phyloP scores from a whole-genome alignment of 148 eudicot genomes.

The Agrostemma githago region DNA sequence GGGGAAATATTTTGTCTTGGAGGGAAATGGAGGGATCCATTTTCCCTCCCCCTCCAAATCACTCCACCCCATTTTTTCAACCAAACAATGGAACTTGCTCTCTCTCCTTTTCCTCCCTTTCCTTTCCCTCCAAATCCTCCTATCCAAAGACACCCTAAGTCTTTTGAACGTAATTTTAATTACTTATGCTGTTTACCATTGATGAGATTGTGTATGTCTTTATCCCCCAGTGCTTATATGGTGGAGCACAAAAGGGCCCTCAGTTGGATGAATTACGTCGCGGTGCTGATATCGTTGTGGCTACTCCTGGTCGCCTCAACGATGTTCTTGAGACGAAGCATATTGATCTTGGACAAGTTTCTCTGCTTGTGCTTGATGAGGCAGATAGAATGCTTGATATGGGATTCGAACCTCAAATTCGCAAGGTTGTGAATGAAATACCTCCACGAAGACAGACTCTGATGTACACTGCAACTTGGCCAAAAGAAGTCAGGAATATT shows the following conservation, averaged over 20 bases:
- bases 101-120: no score
- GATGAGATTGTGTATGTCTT: neutral
- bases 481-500: slow-evolving; percentile 87
- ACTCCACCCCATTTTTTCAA: no score
- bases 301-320: slow-evolving; percentile 99
- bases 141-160: no score
- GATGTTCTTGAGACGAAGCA: slow-evolving; percentile 88
- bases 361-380: slow-evolving; percentile 91
- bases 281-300: slow-evolving; percentile 93
- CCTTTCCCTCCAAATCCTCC: no score
- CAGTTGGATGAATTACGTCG: slow-evolving; percentile 82
- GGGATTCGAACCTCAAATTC: slow-evolving; percentile 99
- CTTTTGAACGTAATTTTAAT: neutral
- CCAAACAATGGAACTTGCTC: no score
- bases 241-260: slow-evolving; percentile 87
- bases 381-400: slow-evolving; percentile 99
- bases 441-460: slow-evolving; percentile 94
- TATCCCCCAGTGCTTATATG: slow-evolving; percentile 75
- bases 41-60: no score
- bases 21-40: no score
- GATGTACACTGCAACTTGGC: slow-evolving; percentile 99
- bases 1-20: no score
- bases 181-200: neutral
- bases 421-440: slow-evolving; percentile 93
- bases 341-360: slow-evolving; percentile 81